Percentiles rank a stretch among this genome's conserved stretches.
phyloP scores from a whole-genome alignment of 345 rosid species.

The Euphorbia tirucalli region DNA sequence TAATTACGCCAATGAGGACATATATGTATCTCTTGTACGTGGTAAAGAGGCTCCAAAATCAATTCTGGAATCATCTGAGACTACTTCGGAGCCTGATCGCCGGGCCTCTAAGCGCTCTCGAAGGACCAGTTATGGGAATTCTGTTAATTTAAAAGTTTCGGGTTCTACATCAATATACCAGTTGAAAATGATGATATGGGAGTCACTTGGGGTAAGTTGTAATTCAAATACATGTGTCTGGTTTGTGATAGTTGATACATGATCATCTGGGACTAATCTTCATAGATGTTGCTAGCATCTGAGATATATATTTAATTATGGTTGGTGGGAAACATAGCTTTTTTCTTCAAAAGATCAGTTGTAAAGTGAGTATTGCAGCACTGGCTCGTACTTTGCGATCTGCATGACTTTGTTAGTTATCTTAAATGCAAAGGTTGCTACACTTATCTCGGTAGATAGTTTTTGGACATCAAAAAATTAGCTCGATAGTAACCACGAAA shows the following conservation, averaged over 20 bases:
- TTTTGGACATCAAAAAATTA: not conserved
- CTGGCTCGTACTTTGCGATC: not conserved
- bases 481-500: not conserved
- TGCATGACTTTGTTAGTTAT: not conserved
- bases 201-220: constrained; percentile 87
- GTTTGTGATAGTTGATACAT: constrained; percentile 5
- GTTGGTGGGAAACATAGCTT: not conserved
- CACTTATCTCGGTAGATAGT: not conserved
- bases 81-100: constrained; percentile 65
- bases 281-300: not conserved
- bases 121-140: constrained; percentile 67
- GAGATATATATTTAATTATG: not conserved
- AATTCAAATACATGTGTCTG: not conserved
- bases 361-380: not conserved
- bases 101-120: constrained; percentile 87
- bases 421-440: not conserved
- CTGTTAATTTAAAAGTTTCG: constrained; percentile 76
- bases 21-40: constrained; percentile 67
- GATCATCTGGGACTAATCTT: constrained; percentile 2
- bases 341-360: not conserved
- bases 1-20: constrained; percentile 70
- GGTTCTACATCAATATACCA: constrained; percentile 85
- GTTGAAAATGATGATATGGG: constrained; percentile 99
- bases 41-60: constrained; percentile 95
- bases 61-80: constrained; percentile 72